phyloP scores from a whole-genome alignment of 306 rosid species.

The Hylodesmum podocarpum region DNA sequence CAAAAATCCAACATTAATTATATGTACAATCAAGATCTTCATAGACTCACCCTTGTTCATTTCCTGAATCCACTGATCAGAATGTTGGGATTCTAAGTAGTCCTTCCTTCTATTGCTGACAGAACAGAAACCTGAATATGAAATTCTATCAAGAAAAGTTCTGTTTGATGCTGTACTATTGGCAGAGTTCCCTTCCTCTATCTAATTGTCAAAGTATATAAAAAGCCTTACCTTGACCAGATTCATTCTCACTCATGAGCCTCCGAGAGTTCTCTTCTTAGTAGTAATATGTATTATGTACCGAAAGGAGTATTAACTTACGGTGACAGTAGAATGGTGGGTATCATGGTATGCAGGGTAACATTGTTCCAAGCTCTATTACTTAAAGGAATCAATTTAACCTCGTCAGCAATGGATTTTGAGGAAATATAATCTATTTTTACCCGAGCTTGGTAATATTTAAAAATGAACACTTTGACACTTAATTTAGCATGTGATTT shows the following conservation, averaged over 20 bases:
- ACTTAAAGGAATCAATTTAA: conserved; percentile 68
- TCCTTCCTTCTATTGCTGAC: conserved; percentile 9
- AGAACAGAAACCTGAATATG: conserved; percentile 68
- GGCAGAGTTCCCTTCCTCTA: conserved; percentile 67
- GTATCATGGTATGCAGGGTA: conserved; percentile 50
- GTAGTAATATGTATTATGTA: too few relatives aligned
- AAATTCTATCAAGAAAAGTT: conserved; percentile 60
- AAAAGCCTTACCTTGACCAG: conserved; percentile 52
- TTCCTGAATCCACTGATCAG: background rate
- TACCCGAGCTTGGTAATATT: background rate
- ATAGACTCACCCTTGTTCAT: background rate
- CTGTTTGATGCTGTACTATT: conserved; percentile 66
- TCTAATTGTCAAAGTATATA: conserved; percentile 36
- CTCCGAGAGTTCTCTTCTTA: too few relatives aligned
- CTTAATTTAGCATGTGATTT: background rate
- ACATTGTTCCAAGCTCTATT: conserved; percentile 69
- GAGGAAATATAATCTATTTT: conserved; percentile 48
- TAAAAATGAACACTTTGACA: background rate
- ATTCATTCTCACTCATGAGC: conserved; percentile 64
- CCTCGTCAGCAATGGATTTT: conserved; percentile 79
- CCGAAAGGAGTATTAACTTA: too few relatives aligned
- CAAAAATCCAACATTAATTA: background rate
- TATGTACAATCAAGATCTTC: background rate
- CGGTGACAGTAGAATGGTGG: too few relatives aligned
- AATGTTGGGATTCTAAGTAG: background rate